Evolutionary conservation across 1,284 basidiomycete genomes (phyloP), one percentile per base, ranked within the genome.

Genomic region (Amylostereum areolatum): DNA sequence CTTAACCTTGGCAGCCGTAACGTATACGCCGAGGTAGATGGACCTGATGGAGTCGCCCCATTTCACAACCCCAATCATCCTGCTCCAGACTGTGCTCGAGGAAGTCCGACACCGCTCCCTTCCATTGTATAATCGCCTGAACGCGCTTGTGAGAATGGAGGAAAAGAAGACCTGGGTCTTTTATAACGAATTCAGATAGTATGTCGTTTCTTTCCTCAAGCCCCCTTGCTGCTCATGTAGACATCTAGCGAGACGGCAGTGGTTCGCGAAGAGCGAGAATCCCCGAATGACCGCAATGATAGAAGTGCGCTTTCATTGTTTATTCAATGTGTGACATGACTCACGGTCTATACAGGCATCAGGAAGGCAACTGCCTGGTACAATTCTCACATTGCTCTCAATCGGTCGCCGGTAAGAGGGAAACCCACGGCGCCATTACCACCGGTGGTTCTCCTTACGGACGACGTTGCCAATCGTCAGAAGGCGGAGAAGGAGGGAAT

Each of bases 91-190:
- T 0, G 94, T 97, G 1, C 73, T 97, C 45, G 92, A 97, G 57
- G 97, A 99, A 78, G 93, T 97, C 51, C 78, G 96, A 49, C 96
- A 99, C 66, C 81, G 96, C 29, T 95, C 92, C 0, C 69, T 99
- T 31, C 97, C 97, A 1, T 73, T 99, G 12, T 94, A 92, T 69
- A 97, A 96, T 64, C 85, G 93, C 28, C 75, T 97, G 50, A 92
- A 90, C 58, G 81, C 86, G 1, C 72, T 97, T 33, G 74, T 87
- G 29, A 85, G 81, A 55, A 80, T 83, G 56, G 93, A 96, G 48
- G 89, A 91, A 54, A 87, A 92, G 60, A 72, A 69, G 27, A 75
- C 88, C 4, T 95, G 87, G 84, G 78, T 93, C 2, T 97, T 94
- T 66, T 95, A 94, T 69, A 96, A 97, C 61, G 93, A 97, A 64